phyloP scores from a whole-genome alignment of 148 eudicot genomes.

The Silene latifolia region DNA sequence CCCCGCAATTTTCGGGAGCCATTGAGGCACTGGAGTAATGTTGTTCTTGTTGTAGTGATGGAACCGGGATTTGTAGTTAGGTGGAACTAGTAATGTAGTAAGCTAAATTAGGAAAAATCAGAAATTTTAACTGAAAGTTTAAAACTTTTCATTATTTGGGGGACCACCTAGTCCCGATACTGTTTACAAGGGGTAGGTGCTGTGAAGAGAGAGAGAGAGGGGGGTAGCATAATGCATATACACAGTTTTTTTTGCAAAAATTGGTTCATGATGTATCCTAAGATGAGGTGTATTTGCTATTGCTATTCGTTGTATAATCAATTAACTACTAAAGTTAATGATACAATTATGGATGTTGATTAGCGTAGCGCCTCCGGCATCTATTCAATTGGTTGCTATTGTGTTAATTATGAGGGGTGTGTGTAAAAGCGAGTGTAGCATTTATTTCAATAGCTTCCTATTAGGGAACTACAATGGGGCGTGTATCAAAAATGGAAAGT shows the following conservation, averaged over 20 bases:
- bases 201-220: not conserved
- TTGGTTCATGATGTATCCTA: not conserved
- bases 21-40: too few relatives aligned
- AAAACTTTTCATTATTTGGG: not conserved
- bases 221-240: not conserved
- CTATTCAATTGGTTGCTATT: not conserved
- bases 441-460: not conserved
- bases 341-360: not conserved
- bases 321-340: not conserved
- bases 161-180: not conserved
- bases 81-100: not conserved
- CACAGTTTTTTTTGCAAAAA: not conserved
- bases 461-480: not conserved
- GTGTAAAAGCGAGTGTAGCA: not conserved
- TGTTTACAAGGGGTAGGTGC: not conserved
- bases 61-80: not conserved
- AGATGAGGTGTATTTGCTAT: not conserved
- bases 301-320: not conserved
- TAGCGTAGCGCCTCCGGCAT: not conserved
- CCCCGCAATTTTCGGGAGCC: too few relatives aligned
- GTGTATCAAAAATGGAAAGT: not conserved
- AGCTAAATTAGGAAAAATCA: not conserved
- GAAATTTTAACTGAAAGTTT: not conserved
- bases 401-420: not conserved
- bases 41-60: not conserved